phyloP scores from a whole-genome alignment of 176 grass and related monocot species.

The Oryza longistaminata region DNA sequence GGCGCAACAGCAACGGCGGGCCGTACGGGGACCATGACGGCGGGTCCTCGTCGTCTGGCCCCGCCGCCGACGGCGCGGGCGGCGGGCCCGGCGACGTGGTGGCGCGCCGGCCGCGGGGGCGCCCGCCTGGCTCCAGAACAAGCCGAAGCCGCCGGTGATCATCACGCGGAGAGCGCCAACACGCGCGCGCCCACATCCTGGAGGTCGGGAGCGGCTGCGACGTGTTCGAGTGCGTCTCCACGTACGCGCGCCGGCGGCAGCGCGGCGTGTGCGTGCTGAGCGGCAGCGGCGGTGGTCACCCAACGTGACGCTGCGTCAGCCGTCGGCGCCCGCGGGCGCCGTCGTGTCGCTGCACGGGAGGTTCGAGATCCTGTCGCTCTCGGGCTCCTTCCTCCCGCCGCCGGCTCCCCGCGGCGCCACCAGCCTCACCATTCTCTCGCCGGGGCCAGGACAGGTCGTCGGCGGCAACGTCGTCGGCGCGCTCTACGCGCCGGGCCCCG shows the following conservation, averaged over 20 bases:
- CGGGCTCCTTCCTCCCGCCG: conserved; percentile 94
- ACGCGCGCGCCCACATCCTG: conserved; percentile 92
- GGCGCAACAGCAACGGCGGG: conserved; percentile 44
- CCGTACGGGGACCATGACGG: conserved; percentile 55
- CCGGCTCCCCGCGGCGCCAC: conserved; percentile 87
- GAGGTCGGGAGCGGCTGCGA: conserved; percentile 92
- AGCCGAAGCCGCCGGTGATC: conserved; percentile 96
- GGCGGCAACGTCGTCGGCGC: conserved; percentile 96
- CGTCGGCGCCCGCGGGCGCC: conserved; percentile 64
- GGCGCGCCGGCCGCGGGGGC: conserved; percentile 68
- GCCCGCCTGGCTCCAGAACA: conserved; percentile 85
- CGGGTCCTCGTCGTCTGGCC: conserved; percentile 49
- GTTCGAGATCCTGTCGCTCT: conserved; percentile 96
- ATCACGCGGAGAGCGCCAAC: conserved; percentile 99
- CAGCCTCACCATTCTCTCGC: conserved; percentile 98
- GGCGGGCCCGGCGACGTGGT: conserved; percentile 45
- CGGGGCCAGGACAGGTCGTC: conserved; percentile 85
- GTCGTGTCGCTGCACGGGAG: conserved; percentile 87
- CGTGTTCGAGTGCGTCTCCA: conserved; percentile 82
- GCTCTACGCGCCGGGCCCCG: conserved; percentile 72
- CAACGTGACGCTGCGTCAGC: conserved; percentile 95
- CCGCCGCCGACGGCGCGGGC: conserved; percentile 27
- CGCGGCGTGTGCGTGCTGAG: conserved; percentile 96
- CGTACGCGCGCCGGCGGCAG: conserved; percentile 84
- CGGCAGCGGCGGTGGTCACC: conserved; percentile 90